Percentiles rank a stretch among this genome's conserved stretches.
Evolutionary conservation across 2,329 filamentous ascomycete species (phyloP).

Genomic region (Fusarium caatingaense): DNA sequence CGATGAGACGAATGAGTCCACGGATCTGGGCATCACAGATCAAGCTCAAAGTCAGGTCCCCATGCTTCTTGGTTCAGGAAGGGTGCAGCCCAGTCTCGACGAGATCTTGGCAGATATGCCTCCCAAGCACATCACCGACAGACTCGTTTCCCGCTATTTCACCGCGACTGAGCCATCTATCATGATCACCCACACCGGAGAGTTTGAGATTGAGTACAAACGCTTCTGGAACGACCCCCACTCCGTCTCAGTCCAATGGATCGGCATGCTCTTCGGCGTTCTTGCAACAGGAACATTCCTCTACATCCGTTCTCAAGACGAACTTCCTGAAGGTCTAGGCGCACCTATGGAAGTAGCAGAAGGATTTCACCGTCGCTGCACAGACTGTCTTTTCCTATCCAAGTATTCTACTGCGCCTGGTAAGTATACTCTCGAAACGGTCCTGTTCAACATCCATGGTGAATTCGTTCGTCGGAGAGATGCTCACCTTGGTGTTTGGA

Average conservation of each 20-base stretch:
- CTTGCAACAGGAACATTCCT: slow-evolving; percentile 28
- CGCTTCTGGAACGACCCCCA: slow-evolving; percentile 28
- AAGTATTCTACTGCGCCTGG: slow-evolving; percentile 28
- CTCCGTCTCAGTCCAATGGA: slow-evolving; percentile 17
- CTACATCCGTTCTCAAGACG: slow-evolving; percentile 28
- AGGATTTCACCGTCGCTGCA: slow-evolving; percentile 25
- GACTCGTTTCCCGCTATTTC: slow-evolving; percentile 36
- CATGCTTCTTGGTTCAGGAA: slow-evolving; percentile 18
- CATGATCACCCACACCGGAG: slow-evolving; percentile 27
- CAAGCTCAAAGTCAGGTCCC: slow-evolving; percentile 18
- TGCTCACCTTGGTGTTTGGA: slow-evolving; percentile 31
- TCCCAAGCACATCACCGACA: slow-evolving; percentile 19
- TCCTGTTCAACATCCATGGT: slow-evolving; percentile 28
- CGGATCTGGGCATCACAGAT: not conserved
- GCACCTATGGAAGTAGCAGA: slow-evolving; percentile 19
- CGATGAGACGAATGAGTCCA: slow-evolving; percentile 6
- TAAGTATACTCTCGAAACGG: slow-evolving; percentile 24
- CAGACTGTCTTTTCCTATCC: slow-evolving; percentile 32
- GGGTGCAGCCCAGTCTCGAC: not conserved
- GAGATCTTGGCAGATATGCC: slow-evolving; percentile 32
- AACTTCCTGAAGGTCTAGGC: slow-evolving; percentile 13
- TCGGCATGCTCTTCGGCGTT: slow-evolving; percentile 31
- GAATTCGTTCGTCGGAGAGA: slow-evolving; percentile 33
- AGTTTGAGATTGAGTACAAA: slow-evolving; percentile 37
- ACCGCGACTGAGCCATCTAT: slow-evolving; percentile 28